Evolutionary conservation across 257 asterid species (phyloP), one percentile per base, ranked within the genome.

Genomic region (Przewalskia tangutica): DNA sequence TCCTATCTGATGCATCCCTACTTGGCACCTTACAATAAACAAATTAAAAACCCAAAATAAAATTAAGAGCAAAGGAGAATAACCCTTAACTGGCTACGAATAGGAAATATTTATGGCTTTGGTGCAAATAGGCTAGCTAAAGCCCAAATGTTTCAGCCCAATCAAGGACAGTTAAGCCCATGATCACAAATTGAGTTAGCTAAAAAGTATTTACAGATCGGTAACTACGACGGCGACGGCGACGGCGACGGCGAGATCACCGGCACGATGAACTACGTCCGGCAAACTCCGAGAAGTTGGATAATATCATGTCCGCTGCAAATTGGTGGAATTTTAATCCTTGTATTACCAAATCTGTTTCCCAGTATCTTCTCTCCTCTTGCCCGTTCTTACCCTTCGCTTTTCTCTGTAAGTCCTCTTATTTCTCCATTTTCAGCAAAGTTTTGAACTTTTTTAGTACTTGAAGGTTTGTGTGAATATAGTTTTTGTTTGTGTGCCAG

Each of bases 291-390:
- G 46, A 7, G 62, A 2, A 23, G 16, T 50, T 62, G 46, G 16
- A 75, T 11, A 75, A 7, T 75, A 42, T 44, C 79, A 50, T 75
- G 62, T 62, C 78, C 83, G 8, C 51, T 81, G 13, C 83, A 80
- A 42, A 83, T 84, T 18, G 86, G 86, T 53, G 86, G 88, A 27
- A 54, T 86, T 13, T 67, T 84, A 17, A 65, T 86, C 36, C 87
- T 88, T 42, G 38, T 88, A 16, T 42, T 86, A 20, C 88, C 90
- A 0, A 88, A 71, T 80, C 82, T 84, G 10, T 82, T 81, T 68
- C 90, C 90, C 32, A 53, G 77, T 34, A 84, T 88, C 64, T 87
- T 88, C 50, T 44, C 83, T 60, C 89, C 90, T 6, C 62, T 88
- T 42, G 54, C 81, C 64, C 88, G 88, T 17, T 70, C 89, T 55